Base-by-base conservation (phyloP, 495 filamentous ascomycete species). In the Neurospora hispaniola region DNA sequence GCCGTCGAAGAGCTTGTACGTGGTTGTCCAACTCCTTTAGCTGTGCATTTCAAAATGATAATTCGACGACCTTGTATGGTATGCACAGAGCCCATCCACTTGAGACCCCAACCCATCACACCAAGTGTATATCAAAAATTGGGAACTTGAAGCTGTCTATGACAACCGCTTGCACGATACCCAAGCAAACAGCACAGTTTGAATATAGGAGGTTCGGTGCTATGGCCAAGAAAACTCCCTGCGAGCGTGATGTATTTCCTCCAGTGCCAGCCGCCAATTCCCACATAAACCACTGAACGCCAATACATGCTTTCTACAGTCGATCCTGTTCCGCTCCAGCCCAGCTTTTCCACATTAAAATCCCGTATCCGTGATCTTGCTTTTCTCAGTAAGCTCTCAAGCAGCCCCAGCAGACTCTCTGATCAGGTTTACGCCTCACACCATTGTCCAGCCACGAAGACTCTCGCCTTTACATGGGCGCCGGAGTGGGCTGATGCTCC, bases 401-500 rank as follows among this genome's bases (percentile, higher is more conserved):
- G 23, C 14, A 27, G 14, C 54, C 54, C 54, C 31, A 18, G 2
- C 27, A 38, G 14, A 38, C 54, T 66, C 35, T 14, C 54, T 18
- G 54, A 38, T 35, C 7, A 27, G 1, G 18, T 31, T 4, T 27
- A 18, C 3, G 12, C 54, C 27, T 66, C 18, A 4, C 42, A 41
- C 27, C 12, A 54, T 68, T 71, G 69, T 38, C 14, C 40, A 48
- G 35, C 42, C 23, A 39, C 70, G 40, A 41, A 73, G 35, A 41
- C 12, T 70, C 72, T 74, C 70, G 62, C 76, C 69, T 75, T 75
- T 48, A 18, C 38, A 81, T 72, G 8, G 76, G 70, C 42, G 78
- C 71, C 6, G 76, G 71, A 2, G 76, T 42, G 31, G 80, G 80
- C 43, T 84, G 81, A 27, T 86, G 83, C 59, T 86, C 82, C 76